phyloP scores from a whole-genome alignment of 345 rosid species.

The Syzygium oleosum region DNA sequence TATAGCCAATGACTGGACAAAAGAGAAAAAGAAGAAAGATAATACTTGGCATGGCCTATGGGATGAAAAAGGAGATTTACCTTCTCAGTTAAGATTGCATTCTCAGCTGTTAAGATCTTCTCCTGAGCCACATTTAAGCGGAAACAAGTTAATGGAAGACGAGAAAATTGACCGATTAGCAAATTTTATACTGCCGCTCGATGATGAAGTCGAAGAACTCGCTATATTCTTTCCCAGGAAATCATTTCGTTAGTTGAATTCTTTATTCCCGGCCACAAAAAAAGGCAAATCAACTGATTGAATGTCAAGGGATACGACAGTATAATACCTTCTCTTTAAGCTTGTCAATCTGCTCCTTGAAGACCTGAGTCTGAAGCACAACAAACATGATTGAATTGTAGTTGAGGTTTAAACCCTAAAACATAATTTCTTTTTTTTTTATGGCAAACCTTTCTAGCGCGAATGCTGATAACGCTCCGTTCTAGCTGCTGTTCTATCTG shows the following conservation, averaged over 20 bases:
- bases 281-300: neutral
- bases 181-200: neutral
- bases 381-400: neutral
- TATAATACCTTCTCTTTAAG: slow-evolving; percentile 57
- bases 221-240: neutral
- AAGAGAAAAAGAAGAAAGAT: neutral
- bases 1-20: neutral
- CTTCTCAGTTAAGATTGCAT: slow-evolving; percentile 45
- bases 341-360: slow-evolving; percentile 55
- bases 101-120: slow-evolving; percentile 47
- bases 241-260: neutral
- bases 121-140: slow-evolving; percentile 26
- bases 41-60: neutral
- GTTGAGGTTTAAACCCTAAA: neutral
- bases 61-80: slow-evolving; percentile 9
- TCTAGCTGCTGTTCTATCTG: slow-evolving; percentile 31
- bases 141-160: neutral
- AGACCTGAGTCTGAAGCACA: slow-evolving; percentile 52
- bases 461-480: slow-evolving; percentile 19
- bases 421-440: neutral
- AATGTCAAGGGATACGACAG: neutral
- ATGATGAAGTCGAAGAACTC: neutral
- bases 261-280: neutral
- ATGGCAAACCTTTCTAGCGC: slow-evolving; percentile 25
- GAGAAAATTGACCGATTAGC: neutral